Evolutionary conservation across 208 protist genomes (phyloP).

Genomic region (Naegleria lovaniensis): DNA sequence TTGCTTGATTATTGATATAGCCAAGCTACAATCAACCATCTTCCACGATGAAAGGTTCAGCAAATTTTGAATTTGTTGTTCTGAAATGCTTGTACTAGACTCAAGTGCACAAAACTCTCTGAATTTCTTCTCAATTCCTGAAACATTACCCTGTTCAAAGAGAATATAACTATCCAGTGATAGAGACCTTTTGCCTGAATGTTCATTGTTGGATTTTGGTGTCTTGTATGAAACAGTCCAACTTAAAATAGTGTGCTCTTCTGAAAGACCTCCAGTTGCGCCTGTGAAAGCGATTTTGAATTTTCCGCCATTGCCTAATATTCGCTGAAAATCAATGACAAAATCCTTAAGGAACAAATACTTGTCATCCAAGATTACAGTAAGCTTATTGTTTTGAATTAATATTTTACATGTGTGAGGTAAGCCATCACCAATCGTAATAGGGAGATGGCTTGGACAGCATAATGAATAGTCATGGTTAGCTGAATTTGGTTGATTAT

Average conservation of each 20-base stretch:
- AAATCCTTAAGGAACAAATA: neutral
- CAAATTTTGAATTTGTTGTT: neutral
- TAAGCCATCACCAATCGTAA: neutral
- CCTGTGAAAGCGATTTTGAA: neutral
- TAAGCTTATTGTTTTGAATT: neutral
- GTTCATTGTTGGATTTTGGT: neutral
- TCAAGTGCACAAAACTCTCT: neutral
- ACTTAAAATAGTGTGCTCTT: neutral
- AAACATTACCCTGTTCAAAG: neutral
- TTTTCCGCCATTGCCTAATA: neutral
- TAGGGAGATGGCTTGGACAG: neutral
- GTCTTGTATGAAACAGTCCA: neutral
- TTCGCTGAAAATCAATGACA: neutral
- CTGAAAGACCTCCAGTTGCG: neutral
- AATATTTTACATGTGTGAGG: neutral
- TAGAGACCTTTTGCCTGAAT: neutral
- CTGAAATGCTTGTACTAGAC: neutral
- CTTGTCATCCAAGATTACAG: neutral
- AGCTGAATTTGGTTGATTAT: neutral
- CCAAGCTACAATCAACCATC: neutral
- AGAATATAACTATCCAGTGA: neutral
- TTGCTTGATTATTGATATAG: neutral
- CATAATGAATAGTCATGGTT: neutral
- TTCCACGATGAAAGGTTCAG: neutral
- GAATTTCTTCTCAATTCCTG: slow-evolving; percentile 12